Evolutionary conservation across 2,329 filamentous ascomycete species (phyloP), one percentile per base, ranked within the genome.

Genomic region (Aspergillus ochraceus): DNA sequence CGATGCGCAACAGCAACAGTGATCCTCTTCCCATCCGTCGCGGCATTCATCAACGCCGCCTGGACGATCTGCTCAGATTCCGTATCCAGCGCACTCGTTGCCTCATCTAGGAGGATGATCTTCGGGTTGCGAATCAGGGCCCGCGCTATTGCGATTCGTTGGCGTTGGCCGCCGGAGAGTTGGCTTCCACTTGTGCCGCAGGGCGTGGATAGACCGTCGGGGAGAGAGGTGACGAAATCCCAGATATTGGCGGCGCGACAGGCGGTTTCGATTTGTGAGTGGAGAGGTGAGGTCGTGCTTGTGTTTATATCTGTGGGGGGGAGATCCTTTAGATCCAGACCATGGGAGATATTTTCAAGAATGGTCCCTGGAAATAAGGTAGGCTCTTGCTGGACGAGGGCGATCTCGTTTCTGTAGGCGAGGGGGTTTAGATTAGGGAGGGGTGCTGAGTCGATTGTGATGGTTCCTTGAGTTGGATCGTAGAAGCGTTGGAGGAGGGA

Each of bases 371-470:
- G 86, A 68, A 90, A 92, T 0, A 93, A 80, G 0, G 87, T 88
- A 8, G 90, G 83, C 70, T 93, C 90, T 73, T 93, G 90, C 3
- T 88, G 86, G 0, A 93, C 90, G 0, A 93, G 82, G 1, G 88
- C 88, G 14, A 92, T 79, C 36, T 85, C 77, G 58, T 81, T 80
- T 45, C 90, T 84, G 70, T 91, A 91, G 20, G 81, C 76, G 60
- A 81, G 81, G 0, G 89, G 80, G 58, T 88, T 84, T 54, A 91
- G 71, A 1, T 80, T 71, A 1, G 78, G 72, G 49, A 92, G 85
- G 65, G 88, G 82, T 53, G 79, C 77, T 6, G 82, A 85, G 70
- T 90, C 87, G 70, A 86, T 84, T 0, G 87, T 77, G 56, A 95
- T 87, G 6, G 79, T 76, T 6, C 91, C 91, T 10, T 81, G 78